Base-by-base conservation (phyloP, 2,329 filamentous ascomycete genomes). In the Exophiala lecanii-corni region DNA sequence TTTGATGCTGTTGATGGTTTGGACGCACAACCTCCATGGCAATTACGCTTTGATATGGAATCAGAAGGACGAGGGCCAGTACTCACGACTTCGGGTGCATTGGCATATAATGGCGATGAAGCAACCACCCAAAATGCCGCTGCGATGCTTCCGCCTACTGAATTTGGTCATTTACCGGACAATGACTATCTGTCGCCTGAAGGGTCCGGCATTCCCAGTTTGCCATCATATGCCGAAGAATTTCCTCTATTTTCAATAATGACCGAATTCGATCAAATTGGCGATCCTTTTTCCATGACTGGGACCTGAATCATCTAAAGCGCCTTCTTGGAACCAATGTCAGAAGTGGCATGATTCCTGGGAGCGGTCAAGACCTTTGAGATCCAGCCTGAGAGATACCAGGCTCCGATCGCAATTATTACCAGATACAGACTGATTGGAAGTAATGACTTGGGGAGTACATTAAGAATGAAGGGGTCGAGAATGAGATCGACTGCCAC, bases 401-500 rank as follows among this genome's bases (percentile, higher is more conserved):
- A 76, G 19, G 72, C 69, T 28, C 67, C 54, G 26, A 73, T 49
- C 9, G 79, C 78, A 41, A 94, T 74, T 2, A 76, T 53, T 3
- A 74, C 56, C 41, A 94, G 73, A 63, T 89, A 94, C 25, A 67
- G 68, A 9, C 78, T 78, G 2, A 84, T 91, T 15, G 86, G 81
- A 16, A 84, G 58, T 12, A 97, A 70, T 3, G 89, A 94, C 39
- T 72, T 73, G 9, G 92, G 92, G 39, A 97, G 73, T 12, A 89
- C 59, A 67, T 94, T 92, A 58, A 82, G 67, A 30, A 94, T 48
- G 59, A 83, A 97, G 1, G 89, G 89, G 63, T 97, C 92, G 17
- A 98, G 77, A 57, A 96, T 81, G 43, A 84, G 66, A 57, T 98
- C 91, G 39, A 84, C 84, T 40, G 80, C 70, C 3, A 97, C 88